Base-by-base conservation (phyloP, 2,329 filamentous ascomycete genomes). In the Ustulina deusta region DNA sequence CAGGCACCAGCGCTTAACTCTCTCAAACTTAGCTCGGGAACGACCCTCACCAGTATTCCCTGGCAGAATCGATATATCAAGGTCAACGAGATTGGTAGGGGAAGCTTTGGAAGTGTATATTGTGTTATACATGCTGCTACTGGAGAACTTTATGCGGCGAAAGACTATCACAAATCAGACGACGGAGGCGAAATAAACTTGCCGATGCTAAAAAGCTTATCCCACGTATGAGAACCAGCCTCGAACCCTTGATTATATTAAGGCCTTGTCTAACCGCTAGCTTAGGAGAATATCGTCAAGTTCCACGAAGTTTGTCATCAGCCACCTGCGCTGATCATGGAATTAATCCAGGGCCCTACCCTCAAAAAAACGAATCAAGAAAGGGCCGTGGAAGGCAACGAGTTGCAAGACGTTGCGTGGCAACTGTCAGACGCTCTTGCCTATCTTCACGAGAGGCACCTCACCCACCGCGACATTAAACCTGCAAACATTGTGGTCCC, bases 381-480 rank as follows among this genome's bases (percentile, higher is more conserved):
- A 0, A 7, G 1, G 1, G 42, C 40, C 32, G 13, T 65, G 2
- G 20, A 5, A 3, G 0, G 11, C 2, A 0, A 0, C 2, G 49
- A 65, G 3, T 9, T 51, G 6, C 29, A 9, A 34, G 17, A 27
- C 4, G 32, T 20, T 27, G 2, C 48, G 6, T 32, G 27, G 17
- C 51, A 61, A 9, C 5, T 65, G 20, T n/a, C 61, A 11, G 20
- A 20, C 1, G 52, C 63, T 29, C 0, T 61, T 38, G 6, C 10
- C 3, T 61, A 66, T n/a, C n/a, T 66, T n/a, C 63, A 66, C 27
- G 2, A 1, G 2, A 11, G 6, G 10, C 5, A 22, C 1, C 25
- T 66, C 17, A 61, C 58, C 10, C 63, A 66, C 22, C 32, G 63
- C 34, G 63, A 66, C 13, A 49, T 66, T 10, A 66, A 66, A 20